Base-by-base conservation (phyloP, 129 eudicot species). In the Glebionis coronaria region DNA sequence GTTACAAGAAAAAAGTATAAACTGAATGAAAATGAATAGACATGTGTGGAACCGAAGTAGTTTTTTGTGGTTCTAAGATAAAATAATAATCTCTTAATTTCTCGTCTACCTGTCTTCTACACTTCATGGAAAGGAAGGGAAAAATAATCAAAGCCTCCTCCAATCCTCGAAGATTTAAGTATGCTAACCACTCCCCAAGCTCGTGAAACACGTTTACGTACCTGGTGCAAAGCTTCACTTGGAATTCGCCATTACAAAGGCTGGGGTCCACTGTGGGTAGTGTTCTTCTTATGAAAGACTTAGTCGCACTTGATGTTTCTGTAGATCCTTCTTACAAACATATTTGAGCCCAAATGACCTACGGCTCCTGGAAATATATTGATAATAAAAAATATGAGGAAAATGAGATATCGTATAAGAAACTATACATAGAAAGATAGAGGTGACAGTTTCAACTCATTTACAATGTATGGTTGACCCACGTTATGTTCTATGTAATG, bases 271-370 rank as follows among this genome's bases (percentile, higher is more conserved):
- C 19, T 23, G 49, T 23, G 68, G 40, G 46, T n/a, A 3, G 25
- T 59, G 56, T 38, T 69, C 28, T n/a, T n/a, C n/a, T 40, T 13
- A n/a, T 67, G 67, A 4, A 44, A 27, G 12, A 28, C 47, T 73
- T 73, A 90, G 63, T 90, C 97, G 73, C 95, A 90, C 77, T 90
- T 90, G 82, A 90, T 90, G 83, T 90, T 90, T 67, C 85, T 78
- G 88, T 90, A 90, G 52, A 90, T 90, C 87, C 97, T 90, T 75
- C 97, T 82, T 42, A 90, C 95, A 31, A 90, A 90, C 76, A 86
- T 72, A 69, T 84, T 86, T 12, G 97, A 86, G 12, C 97, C 97
- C 85, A 90, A 74, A 81, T 79, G 86, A 59, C 95, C 97, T 66
- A 90, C 95, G 42, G 97, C 97, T 68, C 97, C 97, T 90, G 88